Evolutionary conservation across 164 flowering plant species (phyloP).

Genomic region (Tetracentron sinense): DNA sequence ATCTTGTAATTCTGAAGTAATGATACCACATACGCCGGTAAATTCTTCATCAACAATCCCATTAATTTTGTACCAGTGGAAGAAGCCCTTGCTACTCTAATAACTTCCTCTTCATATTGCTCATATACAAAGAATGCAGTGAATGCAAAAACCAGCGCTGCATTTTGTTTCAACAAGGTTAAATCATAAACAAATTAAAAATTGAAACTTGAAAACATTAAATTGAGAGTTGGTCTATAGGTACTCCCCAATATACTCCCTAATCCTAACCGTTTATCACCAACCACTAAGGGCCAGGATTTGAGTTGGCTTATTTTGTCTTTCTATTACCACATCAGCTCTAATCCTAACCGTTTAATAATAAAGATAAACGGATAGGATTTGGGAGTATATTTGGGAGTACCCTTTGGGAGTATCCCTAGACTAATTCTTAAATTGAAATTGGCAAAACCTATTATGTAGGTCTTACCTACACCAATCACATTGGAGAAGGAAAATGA

Average conservation of each 20-base stretch:
- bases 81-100: conserved; percentile 25
- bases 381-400: too few species aligned
- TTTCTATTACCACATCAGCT: too few species aligned
- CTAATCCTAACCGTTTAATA: too few species aligned
- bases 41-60: conserved; percentile 24
- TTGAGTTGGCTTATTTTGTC: too few species aligned
- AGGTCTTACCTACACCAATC: conserved; percentile 51
- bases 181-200: not conserved
- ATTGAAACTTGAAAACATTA: not conserved
- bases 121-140: conserved; percentile 58
- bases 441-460: not conserved
- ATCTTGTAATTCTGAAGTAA: conserved; percentile 12
- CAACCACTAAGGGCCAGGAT: too few species aligned
- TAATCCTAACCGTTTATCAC: too few species aligned
- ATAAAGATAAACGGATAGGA: too few species aligned
- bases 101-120: conserved; percentile 68
- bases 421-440: too few species aligned
- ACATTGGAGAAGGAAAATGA: conserved; percentile 32
- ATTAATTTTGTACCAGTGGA: conserved; percentile 17
- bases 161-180: conserved; percentile 13
- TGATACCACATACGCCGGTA: conserved; percentile 34
- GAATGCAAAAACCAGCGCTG: conserved; percentile 59
- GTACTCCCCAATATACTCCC: too few species aligned
- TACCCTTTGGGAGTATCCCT: too few species aligned
- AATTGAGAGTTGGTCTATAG: too few species aligned